Percentiles rank a stretch among this genome's conserved stretches.
These are phyloP conservation scores for Ogataea zsoltii DNA, from an alignment of 805 yeast species.

Conservation along the genomic window DNA sequence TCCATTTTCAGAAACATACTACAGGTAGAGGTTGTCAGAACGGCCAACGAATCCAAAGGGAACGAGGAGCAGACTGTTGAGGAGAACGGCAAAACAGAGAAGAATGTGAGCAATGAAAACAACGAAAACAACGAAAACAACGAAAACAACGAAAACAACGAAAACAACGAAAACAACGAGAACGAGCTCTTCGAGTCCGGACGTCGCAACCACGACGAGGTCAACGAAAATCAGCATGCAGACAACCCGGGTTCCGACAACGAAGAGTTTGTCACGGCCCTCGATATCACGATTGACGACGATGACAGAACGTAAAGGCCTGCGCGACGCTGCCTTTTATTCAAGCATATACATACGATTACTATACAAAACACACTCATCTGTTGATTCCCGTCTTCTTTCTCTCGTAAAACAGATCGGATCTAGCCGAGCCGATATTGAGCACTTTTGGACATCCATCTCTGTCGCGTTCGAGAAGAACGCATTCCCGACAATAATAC, in stretches of 20 bases:
- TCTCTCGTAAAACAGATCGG: constrained; percentile 65
- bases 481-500: constrained; percentile 84
- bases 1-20: no score
- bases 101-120: not conserved
- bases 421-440: constrained; percentile 75
- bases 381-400: constrained; percentile 32
- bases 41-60: constrained; percentile 5
- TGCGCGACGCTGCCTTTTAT: not conserved
- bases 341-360: not conserved
- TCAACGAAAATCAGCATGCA: not conserved
- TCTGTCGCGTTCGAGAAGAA: constrained; percentile 70
- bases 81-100: not conserved
- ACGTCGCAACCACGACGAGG: no score
- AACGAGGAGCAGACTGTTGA: not conserved
- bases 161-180: not conserved
- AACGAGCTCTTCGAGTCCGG: not conserved
- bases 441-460: constrained; percentile 91
- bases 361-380: not conserved
- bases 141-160: not conserved
- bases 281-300: constrained; percentile 20
- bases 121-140: not conserved
- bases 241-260: constrained; percentile 8
- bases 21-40: not conserved
- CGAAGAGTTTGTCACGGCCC: constrained; percentile 23
- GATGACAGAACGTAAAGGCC: not conserved